Base-by-base conservation (phyloP, 1,284 basidiomycete species). In the Ustilago trichophora region DNA sequence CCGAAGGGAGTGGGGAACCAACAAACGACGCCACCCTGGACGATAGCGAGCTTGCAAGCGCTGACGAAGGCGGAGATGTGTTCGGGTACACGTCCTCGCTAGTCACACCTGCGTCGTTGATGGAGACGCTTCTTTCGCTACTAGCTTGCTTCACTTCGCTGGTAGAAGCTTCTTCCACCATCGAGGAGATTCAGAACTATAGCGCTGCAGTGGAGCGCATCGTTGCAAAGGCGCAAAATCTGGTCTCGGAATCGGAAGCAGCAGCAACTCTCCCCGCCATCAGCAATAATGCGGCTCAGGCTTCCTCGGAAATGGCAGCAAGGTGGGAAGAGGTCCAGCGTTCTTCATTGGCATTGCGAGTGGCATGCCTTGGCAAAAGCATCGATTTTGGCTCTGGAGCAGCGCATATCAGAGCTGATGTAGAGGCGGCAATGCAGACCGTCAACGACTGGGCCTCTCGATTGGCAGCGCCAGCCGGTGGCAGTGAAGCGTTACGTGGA, bases 81-180 rank as follows among this genome's bases (percentile, higher is more conserved):
- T n/a, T 52, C 35, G 68, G 65, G 6, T 74, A 72, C 32, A 72
- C 72, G 3, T 64, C 72, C 3, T 72, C 69, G 16, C 53, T 74
- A 2, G 64, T 72, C 26, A 74, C 69, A 13, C 59, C 69, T 6
- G 41, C 51, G 21, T 56, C 72, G 29, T 33, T 66, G 16, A 41
- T 74, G 37, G 72, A 72, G 21, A 72, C 72, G 34, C 49, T 60
- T 3, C 35, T 48, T 8, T 68, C 63, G 5, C 26, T 69, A 36
- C 36, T 64, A 8, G 46, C 59, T 6, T 59, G 64, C 33, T 48
- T 43, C 5, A 47, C 54, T 7, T 59, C 66, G 6, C 34, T 70
- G n/a, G 32, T 73, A 16, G 60, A 69, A 31, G 51, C 48, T n/a
- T 38, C 66, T 13, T 25, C 49, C 6, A 37, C 52, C 2, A 5